phyloP scores from a whole-genome alignment of 805 yeast species.

The Yarrowia bubula region DNA sequence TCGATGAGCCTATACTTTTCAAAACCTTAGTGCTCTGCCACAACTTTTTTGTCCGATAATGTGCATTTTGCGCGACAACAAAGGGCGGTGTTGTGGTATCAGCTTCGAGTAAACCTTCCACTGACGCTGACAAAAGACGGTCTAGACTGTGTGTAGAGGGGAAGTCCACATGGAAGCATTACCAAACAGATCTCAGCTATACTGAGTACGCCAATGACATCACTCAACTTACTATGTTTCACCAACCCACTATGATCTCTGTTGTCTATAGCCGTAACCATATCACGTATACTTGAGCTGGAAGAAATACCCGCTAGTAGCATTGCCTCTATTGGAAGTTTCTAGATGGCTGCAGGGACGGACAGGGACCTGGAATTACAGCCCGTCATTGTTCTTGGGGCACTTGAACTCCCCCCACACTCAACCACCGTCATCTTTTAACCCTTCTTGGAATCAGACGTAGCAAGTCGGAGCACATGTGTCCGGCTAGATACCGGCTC shows the following conservation, averaged over 20 bases:
- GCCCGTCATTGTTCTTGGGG: neutral
- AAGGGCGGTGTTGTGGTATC: neutral
- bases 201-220: too few species aligned
- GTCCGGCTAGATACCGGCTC: neutral
- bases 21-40: neutral
- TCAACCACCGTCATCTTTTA: neutral
- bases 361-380: neutral
- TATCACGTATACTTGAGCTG: neutral
- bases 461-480: neutral
- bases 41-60: neutral
- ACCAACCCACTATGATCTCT: too few species aligned
- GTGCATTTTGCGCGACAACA: neutral
- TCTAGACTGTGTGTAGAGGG: neutral
- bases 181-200: too few species aligned
- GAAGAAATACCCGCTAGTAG: neutral
- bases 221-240: too few species aligned
- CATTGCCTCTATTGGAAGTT: conserved; percentile 13
- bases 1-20: neutral
- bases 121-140: neutral
- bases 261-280: too few species aligned
- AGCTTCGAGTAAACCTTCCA: conserved; percentile 13
- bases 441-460: neutral
- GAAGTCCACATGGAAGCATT: neutral
- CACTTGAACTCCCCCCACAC: neutral
- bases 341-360: conserved; percentile 20